phyloP scores from a whole-genome alignment of 225 moss, liverwort and hornwort genomes.

The Asterella californica region DNA sequence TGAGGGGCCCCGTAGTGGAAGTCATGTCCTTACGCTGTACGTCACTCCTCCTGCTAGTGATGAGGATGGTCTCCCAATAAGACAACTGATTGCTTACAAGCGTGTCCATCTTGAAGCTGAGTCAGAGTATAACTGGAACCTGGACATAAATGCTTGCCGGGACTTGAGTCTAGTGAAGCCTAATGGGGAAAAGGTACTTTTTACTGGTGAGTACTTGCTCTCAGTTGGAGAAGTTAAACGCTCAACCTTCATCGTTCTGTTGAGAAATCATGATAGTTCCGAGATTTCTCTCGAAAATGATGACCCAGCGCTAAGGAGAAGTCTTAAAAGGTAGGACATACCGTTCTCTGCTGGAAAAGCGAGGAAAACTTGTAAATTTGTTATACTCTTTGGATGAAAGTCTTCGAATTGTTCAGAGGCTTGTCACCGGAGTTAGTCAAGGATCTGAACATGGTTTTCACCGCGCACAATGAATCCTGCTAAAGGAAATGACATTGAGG shows the following conservation, averaged over 20 bases:
- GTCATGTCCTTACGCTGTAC: conserved; percentile 53
- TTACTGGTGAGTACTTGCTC: conserved; percentile 48
- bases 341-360: too few species aligned
- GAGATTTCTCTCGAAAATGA: background rate
- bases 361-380: too few species aligned
- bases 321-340: too few species aligned
- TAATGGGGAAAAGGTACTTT: conserved; percentile 46
- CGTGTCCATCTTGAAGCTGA: conserved; percentile 51
- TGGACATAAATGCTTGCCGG: conserved; percentile 50
- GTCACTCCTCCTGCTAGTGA: conserved; percentile 48
- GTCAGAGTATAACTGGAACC: conserved; percentile 15
- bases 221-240: conserved; percentile 39
- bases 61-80: conserved; percentile 39
- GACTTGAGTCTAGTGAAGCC: conserved; percentile 52
- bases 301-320: background rate
- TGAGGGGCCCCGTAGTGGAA: conserved; percentile 46
- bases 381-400: too few species aligned
- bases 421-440: too few species aligned
- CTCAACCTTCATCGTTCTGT: background rate
- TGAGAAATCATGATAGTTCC: background rate
- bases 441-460: too few species aligned
- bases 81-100: conserved; percentile 49
- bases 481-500: background rate
- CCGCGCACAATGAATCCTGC: background rate
- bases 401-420: too few species aligned